Base-by-base conservation (phyloP, 495 filamentous ascomycete species). In the Emericellopsis terricola region DNA sequence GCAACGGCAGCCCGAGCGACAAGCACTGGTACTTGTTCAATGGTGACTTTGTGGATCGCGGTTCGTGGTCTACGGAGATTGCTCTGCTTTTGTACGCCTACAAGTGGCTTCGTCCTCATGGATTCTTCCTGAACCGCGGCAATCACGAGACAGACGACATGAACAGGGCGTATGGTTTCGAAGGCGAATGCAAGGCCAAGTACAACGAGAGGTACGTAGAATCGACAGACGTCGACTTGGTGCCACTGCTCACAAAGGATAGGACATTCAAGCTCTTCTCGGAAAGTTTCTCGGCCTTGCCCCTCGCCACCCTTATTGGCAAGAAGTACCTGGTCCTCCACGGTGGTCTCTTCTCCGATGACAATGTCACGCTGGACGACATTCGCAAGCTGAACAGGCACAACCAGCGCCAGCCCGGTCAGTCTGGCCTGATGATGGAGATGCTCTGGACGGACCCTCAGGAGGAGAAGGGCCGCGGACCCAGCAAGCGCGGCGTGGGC, bases 131-230 rank as follows among this genome's bases (percentile, higher is more conserved):
- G 39, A 99, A 99, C 66, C 76, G 89, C 33, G 89, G 89, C 41
- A 99, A 99, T 57, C 89, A 99, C 61, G 89, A 99, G 59, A 96
- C 89, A 38, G 89, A 99, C 52, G 89, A 96, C 53, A 99, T 99
- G 89, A 99, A 99, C 63, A 74, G 81, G 50, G 86, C 89, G 17
- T 96, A 99, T 49, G 89, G 89, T 32, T 99, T 99, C 47, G 89
- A 96, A 51, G 89, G 91, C 47, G 89, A 99, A 50, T 96, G 91
- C 59, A 84, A 82, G 51, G 82, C 82, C 38, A 99, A 99, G 58
- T 99, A 99, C 56, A 92, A 76, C 55, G 89, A 99, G 53, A 72
- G 78, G 33, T 62, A 44, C 33, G 51, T 32, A 26, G 20, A n/a
- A 8, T 6, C 9, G 21, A 29, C 14, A 7, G 5, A 21, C 11